Evolutionary conservation across 2,329 filamentous ascomycete species (phyloP).

Genomic region (Ophiostoma sp.): DNA sequence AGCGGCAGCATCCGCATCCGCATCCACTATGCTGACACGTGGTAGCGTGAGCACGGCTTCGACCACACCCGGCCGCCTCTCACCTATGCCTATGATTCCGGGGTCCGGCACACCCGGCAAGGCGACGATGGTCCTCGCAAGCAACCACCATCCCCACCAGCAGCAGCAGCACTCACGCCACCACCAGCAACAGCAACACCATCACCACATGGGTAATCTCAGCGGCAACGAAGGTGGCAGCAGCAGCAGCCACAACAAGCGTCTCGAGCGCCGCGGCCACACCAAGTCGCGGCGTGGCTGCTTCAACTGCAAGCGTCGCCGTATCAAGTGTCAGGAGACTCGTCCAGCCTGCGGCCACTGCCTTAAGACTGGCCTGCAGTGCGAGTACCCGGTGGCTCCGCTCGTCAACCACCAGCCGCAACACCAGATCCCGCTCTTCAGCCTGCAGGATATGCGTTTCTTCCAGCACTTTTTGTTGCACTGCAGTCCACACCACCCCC

Average conservation of each 20-base stretch:
- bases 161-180: background rate
- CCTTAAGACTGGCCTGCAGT: constrained; percentile 60
- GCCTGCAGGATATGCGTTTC: constrained; percentile 64
- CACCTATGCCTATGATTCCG: constrained; percentile 4
- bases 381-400: constrained; percentile 59
- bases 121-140: background rate
- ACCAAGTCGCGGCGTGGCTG: constrained; percentile 67
- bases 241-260: constrained; percentile 35
- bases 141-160: background rate
- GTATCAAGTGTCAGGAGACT: constrained; percentile 71
- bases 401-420: constrained; percentile 58
- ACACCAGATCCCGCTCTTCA: constrained; percentile 59
- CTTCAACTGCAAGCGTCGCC: constrained; percentile 66
- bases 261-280: constrained; percentile 59
- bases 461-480: constrained; percentile 66
- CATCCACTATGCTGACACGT: background rate
- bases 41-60: constrained; percentile 2
- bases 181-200: background rate
- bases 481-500: constrained; percentile 64
- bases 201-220: constrained; percentile 14
- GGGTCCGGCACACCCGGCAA: background rate
- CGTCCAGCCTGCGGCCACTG: constrained; percentile 64
- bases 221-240: constrained; percentile 19
- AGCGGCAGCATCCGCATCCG: background rate
- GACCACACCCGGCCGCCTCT: constrained; percentile 10